Percentiles rank a stretch among this genome's conserved stretches.
Conservation (phyloP, 371 early-diverging fungal species). For the Rhizomucor pusillus region DNA sequence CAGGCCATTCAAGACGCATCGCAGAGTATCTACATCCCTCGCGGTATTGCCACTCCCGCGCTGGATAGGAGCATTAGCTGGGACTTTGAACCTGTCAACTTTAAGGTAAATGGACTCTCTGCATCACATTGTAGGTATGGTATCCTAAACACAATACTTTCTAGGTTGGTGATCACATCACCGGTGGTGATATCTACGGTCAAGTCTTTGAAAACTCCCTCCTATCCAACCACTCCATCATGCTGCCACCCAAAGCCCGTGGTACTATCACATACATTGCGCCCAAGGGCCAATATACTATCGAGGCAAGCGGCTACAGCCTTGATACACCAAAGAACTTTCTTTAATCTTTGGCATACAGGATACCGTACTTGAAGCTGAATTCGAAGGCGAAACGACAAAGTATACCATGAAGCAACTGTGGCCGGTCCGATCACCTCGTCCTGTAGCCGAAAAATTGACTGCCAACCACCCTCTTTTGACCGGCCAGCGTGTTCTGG, state of each 20-base stretch:
- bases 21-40: conserved; percentile 98
- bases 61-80: conserved; percentile 90
- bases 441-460: conserved; percentile 97
- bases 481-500: conserved; percentile 99
- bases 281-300: conserved; percentile 92
- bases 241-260: conserved; percentile 93
- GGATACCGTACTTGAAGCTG: conserved; percentile 94
- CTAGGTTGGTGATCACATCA: conserved; percentile 94
- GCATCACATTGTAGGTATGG: neutral
- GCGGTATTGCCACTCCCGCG: conserved; percentile 97
- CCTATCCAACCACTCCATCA: conserved; percentile 88
- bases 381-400: conserved; percentile 88
- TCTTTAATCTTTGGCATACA: conserved; percentile 17
- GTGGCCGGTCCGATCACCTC: conserved; percentile 99
- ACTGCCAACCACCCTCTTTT: conserved; percentile 96
- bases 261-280: conserved; percentile 98
- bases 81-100: conserved; percentile 95
- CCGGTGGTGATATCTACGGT: conserved; percentile 98
- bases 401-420: conserved; percentile 95
- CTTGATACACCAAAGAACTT: neutral
- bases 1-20: conserved; percentile 92
- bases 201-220: conserved; percentile 97
- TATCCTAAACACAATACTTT: neutral
- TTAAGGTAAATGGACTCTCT: conserved; percentile 53
- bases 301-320: conserved; percentile 54